Conservation (phyloP, 1,139 yeast species). For the Yamadazyma mexicana region DNA sequence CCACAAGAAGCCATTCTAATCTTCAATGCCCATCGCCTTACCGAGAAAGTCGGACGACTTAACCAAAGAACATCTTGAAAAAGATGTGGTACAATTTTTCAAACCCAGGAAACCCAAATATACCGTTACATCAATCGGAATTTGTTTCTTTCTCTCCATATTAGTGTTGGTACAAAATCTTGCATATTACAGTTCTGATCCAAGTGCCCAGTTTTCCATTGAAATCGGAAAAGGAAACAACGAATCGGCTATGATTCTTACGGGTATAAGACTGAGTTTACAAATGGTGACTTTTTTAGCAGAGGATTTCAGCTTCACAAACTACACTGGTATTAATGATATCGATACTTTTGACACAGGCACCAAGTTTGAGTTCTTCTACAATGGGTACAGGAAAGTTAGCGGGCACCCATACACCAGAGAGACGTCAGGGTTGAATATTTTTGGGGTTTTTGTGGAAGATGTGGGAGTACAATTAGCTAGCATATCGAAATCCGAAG, state of each 20-base stretch:
- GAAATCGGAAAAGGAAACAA: constrained; percentile 14
- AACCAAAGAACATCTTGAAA: not conserved
- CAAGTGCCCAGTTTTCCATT: constrained; percentile 14
- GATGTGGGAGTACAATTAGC: constrained; percentile 54
- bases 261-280: constrained; percentile 45
- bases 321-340: constrained; percentile 24
- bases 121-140: constrained; percentile 1
- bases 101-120: not conserved
- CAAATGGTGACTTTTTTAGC: constrained; percentile 56
- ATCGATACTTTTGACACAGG: constrained; percentile 48
- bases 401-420: constrained; percentile 28
- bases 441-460: constrained; percentile 44
- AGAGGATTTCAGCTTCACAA: constrained; percentile 46
- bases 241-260: constrained; percentile 11
- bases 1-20: not conserved
- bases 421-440: constrained; percentile 43
- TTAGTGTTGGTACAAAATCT: constrained; percentile 13
- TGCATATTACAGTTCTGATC: constrained; percentile 6
- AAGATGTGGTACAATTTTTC: constrained; percentile 3
- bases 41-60: constrained; percentile 8
- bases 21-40: constrained; percentile 10
- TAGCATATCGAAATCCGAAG: constrained; percentile 34
- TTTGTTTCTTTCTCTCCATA: constrained; percentile 12
- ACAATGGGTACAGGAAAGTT: constrained; percentile 51
- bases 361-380: constrained; percentile 43